phyloP scores from a whole-genome alignment of 352 stramenopile species.

The Globisporangium spinosum region DNA sequence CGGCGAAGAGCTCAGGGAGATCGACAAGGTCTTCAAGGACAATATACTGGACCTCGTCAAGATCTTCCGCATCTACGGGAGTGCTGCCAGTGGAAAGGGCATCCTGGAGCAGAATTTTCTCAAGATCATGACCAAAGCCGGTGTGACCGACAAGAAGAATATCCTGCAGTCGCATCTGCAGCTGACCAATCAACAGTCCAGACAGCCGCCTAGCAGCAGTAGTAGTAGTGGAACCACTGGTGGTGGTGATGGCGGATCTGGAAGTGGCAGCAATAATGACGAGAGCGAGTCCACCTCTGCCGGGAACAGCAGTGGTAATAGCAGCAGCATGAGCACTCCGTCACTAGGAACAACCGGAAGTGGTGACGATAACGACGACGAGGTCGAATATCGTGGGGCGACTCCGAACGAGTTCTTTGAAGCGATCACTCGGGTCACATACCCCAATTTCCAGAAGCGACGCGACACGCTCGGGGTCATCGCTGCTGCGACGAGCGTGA shows the following conservation, averaged over 20 bases:
- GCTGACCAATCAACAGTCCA: slow-evolving; percentile 69
- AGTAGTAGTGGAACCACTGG: background rate
- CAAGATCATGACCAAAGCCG: slow-evolving; percentile 75
- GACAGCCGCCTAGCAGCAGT: slow-evolving; percentile 19
- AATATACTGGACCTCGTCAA: slow-evolving; percentile 78
- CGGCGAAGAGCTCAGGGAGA: slow-evolving; percentile 53
- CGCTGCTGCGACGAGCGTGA: slow-evolving; percentile 32
- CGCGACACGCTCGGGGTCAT: slow-evolving; percentile 38
- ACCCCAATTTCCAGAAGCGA: slow-evolving; percentile 70
- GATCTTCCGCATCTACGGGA: slow-evolving; percentile 74
- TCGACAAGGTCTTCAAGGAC: slow-evolving; percentile 70
- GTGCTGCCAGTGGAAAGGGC: slow-evolving; percentile 52
- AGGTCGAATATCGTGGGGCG: slow-evolving; percentile 51
- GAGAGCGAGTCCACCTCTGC: background rate
- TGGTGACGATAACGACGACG: slow-evolving; percentile 36
- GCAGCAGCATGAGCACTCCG: background rate
- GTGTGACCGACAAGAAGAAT: slow-evolving; percentile 79
- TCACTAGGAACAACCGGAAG: background rate
- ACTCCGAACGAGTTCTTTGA: slow-evolving; percentile 83
- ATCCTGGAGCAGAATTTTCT: slow-evolving; percentile 82
- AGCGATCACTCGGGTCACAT: slow-evolving; percentile 57
- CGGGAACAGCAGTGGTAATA: background rate
- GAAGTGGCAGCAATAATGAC: slow-evolving; percentile 3
- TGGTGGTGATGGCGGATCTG: background rate
- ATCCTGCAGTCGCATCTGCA: slow-evolving; percentile 71